phyloP scores from a whole-genome alignment of 2,329 filamentous ascomycete genomes.

The Pyrenophora teres region DNA sequence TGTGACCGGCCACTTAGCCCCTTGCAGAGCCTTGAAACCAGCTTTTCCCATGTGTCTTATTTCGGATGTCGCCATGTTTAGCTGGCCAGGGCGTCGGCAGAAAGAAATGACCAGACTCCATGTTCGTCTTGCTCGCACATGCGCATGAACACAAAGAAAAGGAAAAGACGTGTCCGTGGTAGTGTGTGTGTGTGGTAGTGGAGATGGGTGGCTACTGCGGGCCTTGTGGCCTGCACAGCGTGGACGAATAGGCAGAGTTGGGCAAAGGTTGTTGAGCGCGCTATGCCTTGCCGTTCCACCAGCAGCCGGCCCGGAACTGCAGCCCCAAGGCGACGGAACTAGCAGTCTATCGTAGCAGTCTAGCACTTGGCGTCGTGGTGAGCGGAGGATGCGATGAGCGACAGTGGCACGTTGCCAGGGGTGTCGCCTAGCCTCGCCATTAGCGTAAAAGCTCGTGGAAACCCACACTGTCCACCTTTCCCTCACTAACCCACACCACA shows the following conservation, averaged over 20 bases:
- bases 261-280: slow-evolving; percentile 24
- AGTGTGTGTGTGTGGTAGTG: not conserved
- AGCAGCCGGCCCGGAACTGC: slow-evolving; percentile 26
- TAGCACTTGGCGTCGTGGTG: slow-evolving; percentile 12
- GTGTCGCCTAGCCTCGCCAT: slow-evolving; percentile 5
- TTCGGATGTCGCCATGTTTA: slow-evolving; percentile 14
- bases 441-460: slow-evolving; percentile 10
- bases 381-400: slow-evolving; percentile 28
- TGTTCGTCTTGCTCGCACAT: too few relatives aligned
- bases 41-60: slow-evolving; percentile 17
- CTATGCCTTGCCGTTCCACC: slow-evolving; percentile 28
- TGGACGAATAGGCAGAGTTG: slow-evolving; percentile 1
- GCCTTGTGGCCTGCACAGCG: not conserved
- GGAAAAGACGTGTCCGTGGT: slow-evolving; percentile 3
- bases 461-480: slow-evolving; percentile 9
- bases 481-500: slow-evolving; percentile 20
- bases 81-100: not conserved
- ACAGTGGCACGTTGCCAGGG: slow-evolving; percentile 23
- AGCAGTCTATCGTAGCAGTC: not conserved
- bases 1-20: slow-evolving; percentile 17
- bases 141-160: slow-evolving; percentile 1
- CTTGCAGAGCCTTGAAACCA: slow-evolving; percentile 38
- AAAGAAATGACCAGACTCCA: too few relatives aligned
- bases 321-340: slow-evolving; percentile 19
- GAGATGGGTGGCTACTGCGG: slow-evolving; percentile 3